Conservation (phyloP, 495 filamentous ascomycete species). For the Aspergillus panamensis region DNA sequence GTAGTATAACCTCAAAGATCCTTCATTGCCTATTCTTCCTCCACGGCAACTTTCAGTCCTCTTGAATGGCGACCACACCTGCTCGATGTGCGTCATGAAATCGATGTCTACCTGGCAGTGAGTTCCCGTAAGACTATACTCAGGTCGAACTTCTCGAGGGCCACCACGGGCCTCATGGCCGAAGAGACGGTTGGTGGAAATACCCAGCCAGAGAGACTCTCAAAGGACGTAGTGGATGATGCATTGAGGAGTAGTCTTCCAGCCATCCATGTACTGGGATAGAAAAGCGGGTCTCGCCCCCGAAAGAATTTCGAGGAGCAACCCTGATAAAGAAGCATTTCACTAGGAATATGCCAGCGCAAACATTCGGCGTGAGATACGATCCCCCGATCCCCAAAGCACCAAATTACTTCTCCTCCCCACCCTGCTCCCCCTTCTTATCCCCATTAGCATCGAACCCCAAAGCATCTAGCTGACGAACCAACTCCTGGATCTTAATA, state of each 20-base stretch:
- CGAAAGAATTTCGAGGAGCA: neutral
- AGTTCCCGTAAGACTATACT: too few relatives aligned
- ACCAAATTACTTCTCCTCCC: slow-evolving; percentile 2
- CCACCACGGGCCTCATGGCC: too few relatives aligned
- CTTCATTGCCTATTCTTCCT: neutral
- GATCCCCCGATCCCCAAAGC: neutral
- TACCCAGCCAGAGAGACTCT: neutral
- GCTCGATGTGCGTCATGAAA: neutral
- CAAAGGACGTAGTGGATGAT: neutral
- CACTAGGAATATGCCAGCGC: neutral
- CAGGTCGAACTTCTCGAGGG: too few relatives aligned
- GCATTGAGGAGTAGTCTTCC: too few relatives aligned
- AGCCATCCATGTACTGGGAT: neutral
- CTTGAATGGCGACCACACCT: neutral
- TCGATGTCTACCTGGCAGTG: neutral
- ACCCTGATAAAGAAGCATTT: neutral
- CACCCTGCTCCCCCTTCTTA: slow-evolving; percentile 33
- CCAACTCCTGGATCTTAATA: slow-evolving; percentile 91
- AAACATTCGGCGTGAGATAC: neutral
- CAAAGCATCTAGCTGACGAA: slow-evolving; percentile 79
- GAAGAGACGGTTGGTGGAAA: too few relatives aligned
- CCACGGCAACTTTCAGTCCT: neutral
- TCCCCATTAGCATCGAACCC: slow-evolving; percentile 73
- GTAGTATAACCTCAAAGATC: neutral
- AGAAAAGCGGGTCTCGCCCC: neutral